Evolutionary conservation across 2,329 filamentous ascomycete genomes (phyloP), one percentile per base, ranked within the genome.

Genomic region (Penicillium italicum): DNA sequence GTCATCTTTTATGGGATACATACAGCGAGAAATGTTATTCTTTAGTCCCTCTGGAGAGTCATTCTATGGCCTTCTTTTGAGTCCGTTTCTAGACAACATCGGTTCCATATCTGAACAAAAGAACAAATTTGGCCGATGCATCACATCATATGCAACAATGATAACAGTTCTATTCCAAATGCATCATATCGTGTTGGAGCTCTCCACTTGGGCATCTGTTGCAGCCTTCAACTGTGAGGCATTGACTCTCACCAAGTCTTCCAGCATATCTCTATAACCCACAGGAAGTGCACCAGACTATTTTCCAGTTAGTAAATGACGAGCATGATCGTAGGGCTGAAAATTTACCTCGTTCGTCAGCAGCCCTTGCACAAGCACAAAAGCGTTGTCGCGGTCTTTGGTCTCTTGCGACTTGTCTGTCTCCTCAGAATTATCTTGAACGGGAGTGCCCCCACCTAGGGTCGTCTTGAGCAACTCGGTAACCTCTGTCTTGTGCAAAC

Each of bases 331-430:
- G 55, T 49, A 54, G 54, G 31, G 30, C 12, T 24, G 30, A 43
- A 45, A 50, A 58, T 73, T 64, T 61, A 78, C 76, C 63, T 71
- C 66, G 56, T 72, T 69, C 48, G 70, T 72, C 58, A 76, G 51
- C 24, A 78, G 53, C 26, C 73, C 71, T 55, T 75, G 70, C 16
- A 74, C 60, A 46, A 78, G 65, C 30, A 78, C 64, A 55, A 74
- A 62, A 4, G 66, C 66, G 62, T 78, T 77, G 38, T 76, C 75
- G 5, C 70, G 68, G 60, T 78, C 74, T 48, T 76, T 75, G 18
- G 56, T 56, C 37, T 65, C 60, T 41, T 70, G 70, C 4, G 65
- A 18, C 28, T 60, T 63, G 14, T 69, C 65, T 7, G 55, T 56
- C 47, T 45, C 33, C 28, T 60, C 62, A 2, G 57, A 44, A 1